Evolutionary conservation across 371 early-diverging fungal species (phyloP), one percentile per base, ranked within the genome.

Genomic region (Rhizomucor miehei): DNA sequence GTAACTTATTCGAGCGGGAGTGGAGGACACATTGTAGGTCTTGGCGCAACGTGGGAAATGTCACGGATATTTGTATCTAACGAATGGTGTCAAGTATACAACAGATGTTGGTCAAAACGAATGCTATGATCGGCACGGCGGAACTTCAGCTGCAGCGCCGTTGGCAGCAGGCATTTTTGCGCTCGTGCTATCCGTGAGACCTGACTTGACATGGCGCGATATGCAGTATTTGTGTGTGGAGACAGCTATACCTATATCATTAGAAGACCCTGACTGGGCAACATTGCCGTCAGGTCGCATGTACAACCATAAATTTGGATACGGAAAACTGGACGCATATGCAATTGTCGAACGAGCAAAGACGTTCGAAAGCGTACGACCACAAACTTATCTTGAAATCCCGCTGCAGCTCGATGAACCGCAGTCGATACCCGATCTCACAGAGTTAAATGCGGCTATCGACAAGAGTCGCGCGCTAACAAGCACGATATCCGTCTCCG

Each of bases 121-220:
- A 14, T 93, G 91, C 67, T 84, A 89, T 1, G 61, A 71, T 44
- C 62, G 67, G 21, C 93, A 92, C 62, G 90, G 91, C 21, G 95
- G 95, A 1, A 95, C 95, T 0, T 90, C 91, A 0, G 95, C 94
- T 13, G 94, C 95, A 0, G 94, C 94, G 0, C 94, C 95, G 6
- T 48, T 94, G 39, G 94, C 84, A 6, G 87, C 92, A 0, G 95
- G 93, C 11, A 79, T 90, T 6, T 83, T 85, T 62, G 90, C 92
- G 0, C 77, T 91, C 6, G 90, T 86, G 0, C 63, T 94, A 17
- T 66, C 64, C 3, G 52, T 75, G 35, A 73, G 88, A 1, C 94
- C 95, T 1, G 94, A 95, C 35, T 69, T 97, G 47, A 85, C 83
- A 14, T 95, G 95, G 95, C 83, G 97, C 24, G 96, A 95, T 62